phyloP scores from a whole-genome alignment of 2,329 filamentous ascomycete species.

The Colletotrichum kahawae region DNA sequence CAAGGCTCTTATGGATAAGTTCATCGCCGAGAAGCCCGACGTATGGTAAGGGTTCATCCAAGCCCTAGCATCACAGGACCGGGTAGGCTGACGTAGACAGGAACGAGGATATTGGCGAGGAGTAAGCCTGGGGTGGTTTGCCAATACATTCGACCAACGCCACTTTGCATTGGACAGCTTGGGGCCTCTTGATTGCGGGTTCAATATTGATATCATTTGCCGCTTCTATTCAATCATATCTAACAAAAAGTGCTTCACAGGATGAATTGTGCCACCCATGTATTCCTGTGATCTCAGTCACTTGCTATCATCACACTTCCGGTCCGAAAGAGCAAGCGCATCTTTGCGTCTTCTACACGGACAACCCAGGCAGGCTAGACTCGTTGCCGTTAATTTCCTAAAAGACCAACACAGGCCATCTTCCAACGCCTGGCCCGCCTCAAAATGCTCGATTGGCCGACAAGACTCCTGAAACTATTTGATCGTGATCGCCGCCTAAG shows the following conservation, averaged over 20 bases:
- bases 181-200: not conserved
- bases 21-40: constrained; percentile 74
- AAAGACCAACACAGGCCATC: not conserved
- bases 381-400: not conserved
- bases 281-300: not conserved
- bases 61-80: not conserved
- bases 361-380: not conserved
- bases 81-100: not conserved
- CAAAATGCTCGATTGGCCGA: not conserved
- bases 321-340: not conserved
- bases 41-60: constrained; percentile 61
- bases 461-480: not conserved
- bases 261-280: not conserved
- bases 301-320: not conserved
- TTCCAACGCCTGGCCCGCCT: not conserved
- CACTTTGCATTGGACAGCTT: not conserved
- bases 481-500: constrained; percentile 39
- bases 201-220: not conserved
- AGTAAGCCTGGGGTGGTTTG: not conserved
- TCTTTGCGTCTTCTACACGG: not conserved
- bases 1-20: constrained; percentile 71
- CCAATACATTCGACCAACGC: not conserved
- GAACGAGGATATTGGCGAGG: constrained; percentile 21
- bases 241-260: not conserved
- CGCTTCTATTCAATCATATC: constrained; percentile 19